A percentile compares a stretch with the other conserved stretches of the same genome.
These are phyloP conservation scores for Clarireedia monteithiana DNA, from an alignment of 2,329 filamentous ascomycete species.

Conservation along the genomic window DNA sequence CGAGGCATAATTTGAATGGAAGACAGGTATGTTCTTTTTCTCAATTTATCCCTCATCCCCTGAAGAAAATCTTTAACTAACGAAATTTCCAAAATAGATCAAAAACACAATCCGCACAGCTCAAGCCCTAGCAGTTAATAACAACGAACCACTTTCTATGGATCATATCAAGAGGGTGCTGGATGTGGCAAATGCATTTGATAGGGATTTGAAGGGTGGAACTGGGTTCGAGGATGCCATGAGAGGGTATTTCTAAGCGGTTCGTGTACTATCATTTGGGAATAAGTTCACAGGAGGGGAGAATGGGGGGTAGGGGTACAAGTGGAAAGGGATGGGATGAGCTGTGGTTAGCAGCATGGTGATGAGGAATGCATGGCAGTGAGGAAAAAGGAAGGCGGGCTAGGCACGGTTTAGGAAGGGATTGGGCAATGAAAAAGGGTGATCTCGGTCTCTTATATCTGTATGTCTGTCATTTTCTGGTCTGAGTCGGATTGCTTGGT, in stretches of 20 bases:
- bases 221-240: slow-evolving; percentile 76
- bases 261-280: neutral
- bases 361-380: neutral
- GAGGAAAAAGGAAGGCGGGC: too few relatives aligned
- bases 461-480: too few relatives aligned
- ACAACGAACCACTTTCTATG: slow-evolving; percentile 65
- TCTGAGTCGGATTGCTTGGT: too few relatives aligned
- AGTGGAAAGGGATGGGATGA: neutral
- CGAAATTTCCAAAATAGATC: slow-evolving; percentile 47
- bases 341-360: neutral
- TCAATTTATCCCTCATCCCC: neutral
- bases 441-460: neutral
- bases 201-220: slow-evolving; percentile 74
- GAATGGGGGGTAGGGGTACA: neutral
- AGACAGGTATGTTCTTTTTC: slow-evolving; percentile 43
- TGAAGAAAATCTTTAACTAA: slow-evolving; percentile 14
- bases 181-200: slow-evolving; percentile 77
- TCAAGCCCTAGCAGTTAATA: slow-evolving; percentile 73
- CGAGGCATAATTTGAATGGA: slow-evolving; percentile 61
- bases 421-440: too few relatives aligned
- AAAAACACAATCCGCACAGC: slow-evolving; percentile 83
- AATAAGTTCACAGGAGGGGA: neutral
- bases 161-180: slow-evolving; percentile 73
- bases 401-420: too few relatives aligned
- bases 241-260: slow-evolving; percentile 58